Evolutionary conservation across 352 stramenopile species (phyloP).

Genomic region (Globisporangium radiosum): DNA sequence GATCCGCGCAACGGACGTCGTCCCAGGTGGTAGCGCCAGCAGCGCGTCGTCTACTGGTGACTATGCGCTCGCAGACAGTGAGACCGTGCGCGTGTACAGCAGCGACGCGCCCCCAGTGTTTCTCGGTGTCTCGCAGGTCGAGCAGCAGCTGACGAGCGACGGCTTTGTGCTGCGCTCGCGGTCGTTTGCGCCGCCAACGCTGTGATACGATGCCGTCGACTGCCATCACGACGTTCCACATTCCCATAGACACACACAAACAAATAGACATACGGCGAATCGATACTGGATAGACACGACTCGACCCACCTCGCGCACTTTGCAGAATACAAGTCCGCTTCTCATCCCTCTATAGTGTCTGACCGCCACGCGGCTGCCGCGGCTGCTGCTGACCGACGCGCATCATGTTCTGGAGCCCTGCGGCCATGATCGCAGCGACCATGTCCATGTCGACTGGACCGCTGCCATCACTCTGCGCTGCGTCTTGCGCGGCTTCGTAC

Average conservation of each 20-base stretch:
- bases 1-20: constrained; percentile 25
- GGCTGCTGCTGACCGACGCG: constrained; percentile 28
- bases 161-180: constrained; percentile 55
- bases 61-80: constrained; percentile 23
- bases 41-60: constrained; percentile 1
- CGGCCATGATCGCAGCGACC: constrained; percentile 78
- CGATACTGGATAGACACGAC: too few relatives aligned
- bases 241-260: too few relatives aligned
- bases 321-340: too few relatives aligned
- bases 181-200: constrained; percentile 29
- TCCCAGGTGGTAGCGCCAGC: constrained; percentile 1
- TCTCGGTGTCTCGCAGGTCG: constrained; percentile 54
- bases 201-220: too few relatives aligned
- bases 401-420: constrained; percentile 83
- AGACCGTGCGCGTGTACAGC: constrained; percentile 51
- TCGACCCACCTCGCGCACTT: too few relatives aligned
- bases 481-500: constrained; percentile 59
- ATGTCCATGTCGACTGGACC: constrained; percentile 65
- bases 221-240: too few relatives aligned
- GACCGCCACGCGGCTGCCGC: constrained; percentile 18
- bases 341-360: constrained; percentile 6
- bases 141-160: constrained; percentile 20
- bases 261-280: too few relatives aligned
- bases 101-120: constrained; percentile 20
- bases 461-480: constrained; percentile 12